Evolutionary conservation across 1,139 yeast genomes (phyloP).

Genomic region (Zygoascus sp.): DNA sequence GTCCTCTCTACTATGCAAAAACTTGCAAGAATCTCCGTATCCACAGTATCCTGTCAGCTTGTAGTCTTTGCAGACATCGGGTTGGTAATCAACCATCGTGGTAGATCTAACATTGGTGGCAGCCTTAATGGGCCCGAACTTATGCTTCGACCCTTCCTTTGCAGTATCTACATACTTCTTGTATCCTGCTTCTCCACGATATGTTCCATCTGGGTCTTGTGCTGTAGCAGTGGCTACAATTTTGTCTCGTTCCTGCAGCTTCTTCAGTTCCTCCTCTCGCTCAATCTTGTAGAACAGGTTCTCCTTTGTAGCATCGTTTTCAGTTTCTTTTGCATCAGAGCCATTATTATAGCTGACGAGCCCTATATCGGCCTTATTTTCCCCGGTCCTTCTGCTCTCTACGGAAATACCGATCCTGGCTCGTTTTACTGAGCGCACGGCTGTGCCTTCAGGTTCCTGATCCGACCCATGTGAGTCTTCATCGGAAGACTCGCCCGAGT

Average conservation of each 20-base stretch:
- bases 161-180: conserved; percentile 25
- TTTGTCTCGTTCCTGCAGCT: conserved; percentile 17
- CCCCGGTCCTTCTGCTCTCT: not conserved
- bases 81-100: conserved; percentile 81
- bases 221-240: conserved; percentile 12
- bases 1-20: conserved; percentile 84
- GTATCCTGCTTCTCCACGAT: conserved; percentile 36
- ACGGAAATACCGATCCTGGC: not conserved
- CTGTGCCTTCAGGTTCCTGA: not conserved
- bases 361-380: conserved; percentile 17
- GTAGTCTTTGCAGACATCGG: conserved; percentile 92
- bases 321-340: conserved; percentile 14
- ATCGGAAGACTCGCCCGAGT: not conserved
- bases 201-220: conserved; percentile 28
- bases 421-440: not conserved
- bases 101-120: conserved; percentile 62
- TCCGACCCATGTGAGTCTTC: not conserved
- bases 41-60: conserved; percentile 94
- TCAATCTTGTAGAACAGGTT: conserved; percentile 28
- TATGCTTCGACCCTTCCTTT: conserved; percentile 19
- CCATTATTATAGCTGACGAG: conserved; percentile 18
- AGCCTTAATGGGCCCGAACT: conserved; percentile 27
- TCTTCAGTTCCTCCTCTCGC: conserved; percentile 32
- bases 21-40: conserved; percentile 97
- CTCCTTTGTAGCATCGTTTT: conserved; percentile 35